These are phyloP conservation scores for Rosa hybrid DNA, from an alignment of 331 rosid genomes.

Conservation along the genomic window DNA sequence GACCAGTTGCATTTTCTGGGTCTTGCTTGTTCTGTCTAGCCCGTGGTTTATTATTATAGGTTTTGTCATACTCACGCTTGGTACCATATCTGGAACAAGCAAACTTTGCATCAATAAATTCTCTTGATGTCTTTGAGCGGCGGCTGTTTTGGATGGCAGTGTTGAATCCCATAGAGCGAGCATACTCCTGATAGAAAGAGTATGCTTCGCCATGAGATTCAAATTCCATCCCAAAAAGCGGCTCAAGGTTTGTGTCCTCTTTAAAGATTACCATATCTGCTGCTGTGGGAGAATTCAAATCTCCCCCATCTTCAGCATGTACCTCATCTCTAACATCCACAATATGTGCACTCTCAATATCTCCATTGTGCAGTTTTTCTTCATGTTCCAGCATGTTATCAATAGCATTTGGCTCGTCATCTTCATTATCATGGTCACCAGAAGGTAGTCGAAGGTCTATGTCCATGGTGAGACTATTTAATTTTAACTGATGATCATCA, in stretches of 20 bases:
- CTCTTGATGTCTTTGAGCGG: conserved; percentile 93
- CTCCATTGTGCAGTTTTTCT: conserved; percentile 77
- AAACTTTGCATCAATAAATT: conserved; percentile 96
- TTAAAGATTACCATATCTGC: conserved; percentile 73
- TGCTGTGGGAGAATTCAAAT: conserved; percentile 66
- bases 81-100: conserved; percentile 98
- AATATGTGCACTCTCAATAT: conserved; percentile 57
- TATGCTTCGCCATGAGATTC: conserved; percentile 93
- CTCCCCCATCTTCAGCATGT: conserved; percentile 73
- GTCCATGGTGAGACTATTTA: conserved; percentile 58
- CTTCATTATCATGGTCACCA: conserved; percentile 85
- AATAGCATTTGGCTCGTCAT: conserved; percentile 68
- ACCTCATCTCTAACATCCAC: conserved; percentile 59
- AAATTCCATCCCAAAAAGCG: conserved; percentile 98
- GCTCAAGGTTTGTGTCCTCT: conserved; percentile 93
- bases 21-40: conserved; percentile 89
- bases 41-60: conserved; percentile 77
- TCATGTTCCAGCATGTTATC: conserved; percentile 78
- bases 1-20: conserved; percentile 79
- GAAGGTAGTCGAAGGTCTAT: conserved; percentile 94
- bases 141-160: conserved; percentile 98
- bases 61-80: conserved; percentile 92
- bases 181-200: conserved; percentile 98
- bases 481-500: conserved; percentile 34
- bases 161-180: conserved; percentile 94